phyloP scores from a whole-genome alignment of 139 green algal genomes.

The Chlorella sp. region DNA sequence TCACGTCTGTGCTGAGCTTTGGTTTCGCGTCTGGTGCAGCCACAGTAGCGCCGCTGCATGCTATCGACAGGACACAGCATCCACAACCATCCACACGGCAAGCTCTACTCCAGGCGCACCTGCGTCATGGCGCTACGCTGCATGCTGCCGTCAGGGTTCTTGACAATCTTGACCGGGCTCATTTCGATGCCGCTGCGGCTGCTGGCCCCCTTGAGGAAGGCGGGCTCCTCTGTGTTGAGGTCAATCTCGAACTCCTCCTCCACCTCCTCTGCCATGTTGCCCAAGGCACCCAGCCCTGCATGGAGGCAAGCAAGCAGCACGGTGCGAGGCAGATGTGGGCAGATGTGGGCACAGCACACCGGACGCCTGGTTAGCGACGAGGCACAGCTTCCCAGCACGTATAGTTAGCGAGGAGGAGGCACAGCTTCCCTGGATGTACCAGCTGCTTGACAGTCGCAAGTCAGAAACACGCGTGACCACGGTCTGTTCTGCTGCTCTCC shows the following conservation, averaged over 20 bases:
- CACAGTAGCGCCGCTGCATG: neutral
- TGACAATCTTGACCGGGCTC: conserved; percentile 96
- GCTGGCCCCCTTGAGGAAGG: conserved; percentile 4
- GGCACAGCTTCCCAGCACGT: no score
- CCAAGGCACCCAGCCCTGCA: conserved; percentile 34
- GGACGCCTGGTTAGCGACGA: no score
- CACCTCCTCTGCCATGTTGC: conserved; percentile 42
- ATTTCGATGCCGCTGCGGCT: conserved; percentile 51
- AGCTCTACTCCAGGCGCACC: no score
- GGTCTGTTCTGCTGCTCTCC: no score
- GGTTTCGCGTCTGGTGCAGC: no score
- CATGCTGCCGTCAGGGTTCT: conserved; percentile 95
- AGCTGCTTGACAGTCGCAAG: no score
- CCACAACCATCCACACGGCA: neutral
- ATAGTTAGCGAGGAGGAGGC: no score
- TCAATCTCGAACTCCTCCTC: conserved; percentile 98
- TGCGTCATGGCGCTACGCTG: conserved; percentile 96
- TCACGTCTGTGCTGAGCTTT: no score
- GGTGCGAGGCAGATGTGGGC: no score
- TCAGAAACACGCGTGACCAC: no score
- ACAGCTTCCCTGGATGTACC: no score
- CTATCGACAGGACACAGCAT: neutral
- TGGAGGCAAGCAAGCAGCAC: conserved; percentile 3
- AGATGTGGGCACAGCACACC: no score
- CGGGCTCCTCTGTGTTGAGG: conserved; percentile 76